Evolutionary conservation across 371 early-diverging fungal species (phyloP).

Genomic region (Mortierella sp.): DNA sequence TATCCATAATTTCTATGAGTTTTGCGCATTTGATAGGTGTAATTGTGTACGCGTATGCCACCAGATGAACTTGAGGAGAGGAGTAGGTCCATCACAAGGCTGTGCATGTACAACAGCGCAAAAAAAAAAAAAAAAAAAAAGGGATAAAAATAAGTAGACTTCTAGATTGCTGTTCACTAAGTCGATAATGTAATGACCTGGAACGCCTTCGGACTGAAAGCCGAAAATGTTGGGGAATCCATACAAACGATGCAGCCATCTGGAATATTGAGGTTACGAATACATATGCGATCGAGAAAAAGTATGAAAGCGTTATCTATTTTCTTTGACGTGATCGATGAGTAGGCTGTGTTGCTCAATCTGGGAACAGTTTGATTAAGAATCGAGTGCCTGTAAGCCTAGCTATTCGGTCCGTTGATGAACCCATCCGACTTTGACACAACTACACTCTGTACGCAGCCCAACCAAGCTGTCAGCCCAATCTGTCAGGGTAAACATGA

Average conservation of each 20-base stretch:
- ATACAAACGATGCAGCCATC: slow-evolving; percentile 88
- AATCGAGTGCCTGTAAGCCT: slow-evolving; percentile 88
- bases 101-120: not conserved
- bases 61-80: slow-evolving; percentile 75
- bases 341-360: no score
- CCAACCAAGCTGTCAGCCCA: no score
- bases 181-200: slow-evolving; percentile 97
- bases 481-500: no score
- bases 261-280: slow-evolving; percentile 88
- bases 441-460: no score
- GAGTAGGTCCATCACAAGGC: slow-evolving; percentile 59
- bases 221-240: slow-evolving; percentile 94
- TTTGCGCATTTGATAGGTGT: slow-evolving; percentile 86
- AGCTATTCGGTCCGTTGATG: slow-evolving; percentile 65
- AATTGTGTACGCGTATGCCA: slow-evolving; percentile 91
- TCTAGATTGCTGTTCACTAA: slow-evolving; percentile 25
- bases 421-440: no score
- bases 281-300: slow-evolving; percentile 90
- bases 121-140: not conserved
- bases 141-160: not conserved
- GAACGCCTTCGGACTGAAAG: slow-evolving; percentile 99
- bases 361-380: slow-evolving; percentile 59
- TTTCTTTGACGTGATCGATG: no score
- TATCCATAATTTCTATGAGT: slow-evolving; percentile 60
- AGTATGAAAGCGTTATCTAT: slow-evolving; percentile 51